Conservation (phyloP, 1,139 yeast genomes). For the Blastobotrys serpentis region DNA sequence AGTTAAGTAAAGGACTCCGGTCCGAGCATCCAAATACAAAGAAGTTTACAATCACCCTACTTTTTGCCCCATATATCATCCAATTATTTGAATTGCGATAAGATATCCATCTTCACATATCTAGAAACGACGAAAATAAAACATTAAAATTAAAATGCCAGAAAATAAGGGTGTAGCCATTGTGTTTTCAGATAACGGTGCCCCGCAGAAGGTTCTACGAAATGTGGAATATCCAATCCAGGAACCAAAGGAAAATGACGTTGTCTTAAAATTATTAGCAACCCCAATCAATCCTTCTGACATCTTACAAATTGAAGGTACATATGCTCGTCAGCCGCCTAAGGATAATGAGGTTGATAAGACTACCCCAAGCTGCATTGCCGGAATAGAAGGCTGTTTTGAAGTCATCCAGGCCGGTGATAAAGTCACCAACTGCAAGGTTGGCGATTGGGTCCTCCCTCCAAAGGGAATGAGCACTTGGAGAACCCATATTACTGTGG, state of each 20-base stretch:
- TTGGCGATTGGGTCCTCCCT: constrained; percentile 92
- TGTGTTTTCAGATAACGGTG: constrained; percentile 4
- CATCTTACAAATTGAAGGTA: constrained; percentile 87
- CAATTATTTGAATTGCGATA: too few relatives aligned
- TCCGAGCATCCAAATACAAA: too few relatives aligned
- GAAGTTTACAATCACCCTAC: too few relatives aligned
- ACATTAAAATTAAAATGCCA: too few relatives aligned
- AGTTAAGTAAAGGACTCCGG: too few relatives aligned
- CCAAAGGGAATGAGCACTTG: constrained; percentile 81
- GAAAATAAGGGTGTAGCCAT: not conserved
- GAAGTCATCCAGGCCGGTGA: constrained; percentile 72
- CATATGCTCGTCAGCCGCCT: constrained; percentile 75
- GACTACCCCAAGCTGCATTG: constrained; percentile 64
- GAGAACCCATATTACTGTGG: constrained; percentile 69
- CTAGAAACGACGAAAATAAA: too few relatives aligned
- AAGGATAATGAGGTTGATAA: constrained; percentile 56
- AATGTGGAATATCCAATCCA: constrained; percentile 27
- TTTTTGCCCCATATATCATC: too few relatives aligned
- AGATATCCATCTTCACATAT: too few relatives aligned
- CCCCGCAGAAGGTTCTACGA: constrained; percentile 4
- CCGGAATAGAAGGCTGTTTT: constrained; percentile 93
- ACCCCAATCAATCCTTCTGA: constrained; percentile 93
- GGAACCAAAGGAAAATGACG: constrained; percentile 41
- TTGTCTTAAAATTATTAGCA: constrained; percentile 65
- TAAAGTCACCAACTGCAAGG: constrained; percentile 43